Conservation (phyloP, 768 basidiomycete species). For the Amanita pallidorosea region DNA sequence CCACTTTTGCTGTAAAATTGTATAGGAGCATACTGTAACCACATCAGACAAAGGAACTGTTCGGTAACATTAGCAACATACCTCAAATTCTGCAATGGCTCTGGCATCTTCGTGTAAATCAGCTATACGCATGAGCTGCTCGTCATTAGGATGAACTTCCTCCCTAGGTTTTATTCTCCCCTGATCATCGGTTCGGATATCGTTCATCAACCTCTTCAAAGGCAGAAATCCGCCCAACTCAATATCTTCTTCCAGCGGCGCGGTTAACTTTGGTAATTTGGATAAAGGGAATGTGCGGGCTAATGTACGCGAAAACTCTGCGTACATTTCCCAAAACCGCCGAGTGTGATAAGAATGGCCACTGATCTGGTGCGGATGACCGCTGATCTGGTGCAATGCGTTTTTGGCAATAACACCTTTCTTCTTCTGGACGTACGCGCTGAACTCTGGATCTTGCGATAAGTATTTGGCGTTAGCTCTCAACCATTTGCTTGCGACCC, state of each 20-base stretch:
- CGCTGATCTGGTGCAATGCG: constrained; percentile 19
- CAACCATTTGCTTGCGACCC: constrained; percentile 88
- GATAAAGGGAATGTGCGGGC: constrained; percentile 56
- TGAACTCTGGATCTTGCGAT: constrained; percentile 30
- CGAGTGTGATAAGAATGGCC: constrained; percentile 28
- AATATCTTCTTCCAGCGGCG: constrained; percentile 79
- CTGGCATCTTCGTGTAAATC: constrained; percentile 73
- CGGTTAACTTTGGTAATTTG: constrained; percentile 43
- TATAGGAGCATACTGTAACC: constrained; percentile 30
- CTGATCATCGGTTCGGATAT: constrained; percentile 13
- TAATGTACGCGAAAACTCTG: constrained; percentile 53
- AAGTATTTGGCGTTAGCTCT: constrained; percentile 65
- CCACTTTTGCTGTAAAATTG: constrained; percentile 20
- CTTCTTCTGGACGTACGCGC: constrained; percentile 18
- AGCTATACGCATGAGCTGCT: constrained; percentile 87
- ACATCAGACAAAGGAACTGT: not conserved
- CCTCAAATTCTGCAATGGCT: constrained; percentile 47
- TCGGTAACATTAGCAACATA: constrained; percentile 18
- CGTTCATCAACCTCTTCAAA: constrained; percentile 46
- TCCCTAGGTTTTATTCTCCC: constrained; percentile 16
- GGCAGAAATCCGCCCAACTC: constrained; percentile 87
- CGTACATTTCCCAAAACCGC: constrained; percentile 65
- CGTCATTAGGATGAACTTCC: constrained; percentile 80
- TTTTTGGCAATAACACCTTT: constrained; percentile 10
- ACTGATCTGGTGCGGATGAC: constrained; percentile 22